These are phyloP conservation scores for Aspergillus pseudoterreus DNA, from an alignment of 2,329 filamentous ascomycete species.

Conservation along the genomic window DNA sequence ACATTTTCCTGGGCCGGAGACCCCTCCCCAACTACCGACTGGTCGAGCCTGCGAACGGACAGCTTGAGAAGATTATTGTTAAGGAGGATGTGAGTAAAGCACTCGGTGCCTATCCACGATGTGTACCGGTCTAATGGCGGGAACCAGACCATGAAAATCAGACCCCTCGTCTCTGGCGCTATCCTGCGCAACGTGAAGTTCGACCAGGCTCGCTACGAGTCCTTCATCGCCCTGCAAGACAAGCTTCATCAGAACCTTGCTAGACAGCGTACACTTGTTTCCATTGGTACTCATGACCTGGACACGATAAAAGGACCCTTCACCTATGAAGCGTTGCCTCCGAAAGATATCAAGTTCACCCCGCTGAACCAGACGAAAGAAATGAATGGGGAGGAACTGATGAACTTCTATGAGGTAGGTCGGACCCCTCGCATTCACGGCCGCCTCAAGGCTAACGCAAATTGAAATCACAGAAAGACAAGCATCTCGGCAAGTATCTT, in stretches of 20 bases:
- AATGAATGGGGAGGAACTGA: constrained; percentile 83
- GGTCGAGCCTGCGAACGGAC: constrained; percentile 65
- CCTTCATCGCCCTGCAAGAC: constrained; percentile 96
- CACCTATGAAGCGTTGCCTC: constrained; percentile 87
- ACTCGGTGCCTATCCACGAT: constrained; percentile 4
- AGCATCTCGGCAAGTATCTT: constrained; percentile 82
- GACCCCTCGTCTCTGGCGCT: constrained; percentile 84
- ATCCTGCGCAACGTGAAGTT: constrained; percentile 90
- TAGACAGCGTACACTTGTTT: constrained; percentile 86
- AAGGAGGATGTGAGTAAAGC: constrained; percentile 54
- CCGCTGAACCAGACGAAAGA: constrained; percentile 88
- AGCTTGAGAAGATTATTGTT: constrained; percentile 78
- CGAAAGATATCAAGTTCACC: constrained; percentile 86
- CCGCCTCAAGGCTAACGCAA: not conserved
- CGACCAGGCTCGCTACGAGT: constrained; percentile 86
- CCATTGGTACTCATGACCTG: constrained; percentile 94
- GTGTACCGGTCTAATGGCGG: constrained; percentile 1
- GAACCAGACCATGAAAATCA: constrained; percentile 65
- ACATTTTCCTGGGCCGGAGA: constrained; percentile 80
- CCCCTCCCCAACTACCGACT: constrained; percentile 76
- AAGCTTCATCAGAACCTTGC: constrained; percentile 97
- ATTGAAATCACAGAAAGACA: constrained; percentile 63
- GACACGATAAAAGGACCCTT: constrained; percentile 93
- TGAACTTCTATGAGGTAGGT: constrained; percentile 78
- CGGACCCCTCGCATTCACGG: not conserved